Conservation (phyloP, 495 filamentous ascomycete species). For the Neurospora sp. region DNA sequence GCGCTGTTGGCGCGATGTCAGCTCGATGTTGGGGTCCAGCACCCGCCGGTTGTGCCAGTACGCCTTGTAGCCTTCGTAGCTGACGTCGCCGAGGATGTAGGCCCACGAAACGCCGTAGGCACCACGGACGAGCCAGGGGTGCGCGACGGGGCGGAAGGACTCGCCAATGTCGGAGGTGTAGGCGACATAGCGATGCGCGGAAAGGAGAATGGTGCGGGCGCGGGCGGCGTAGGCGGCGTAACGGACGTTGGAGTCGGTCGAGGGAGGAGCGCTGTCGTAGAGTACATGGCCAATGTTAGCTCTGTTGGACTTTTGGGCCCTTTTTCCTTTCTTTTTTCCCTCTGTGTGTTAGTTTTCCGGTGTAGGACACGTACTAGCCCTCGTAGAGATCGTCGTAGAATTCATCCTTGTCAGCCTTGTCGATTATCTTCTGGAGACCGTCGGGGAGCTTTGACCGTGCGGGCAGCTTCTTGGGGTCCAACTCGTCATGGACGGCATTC, state of each 20-base stretch:
- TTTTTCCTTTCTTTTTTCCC: not conserved
- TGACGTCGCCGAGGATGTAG: slow-evolving; percentile 84
- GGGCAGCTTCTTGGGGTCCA: slow-evolving; percentile 41
- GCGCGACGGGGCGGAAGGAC: slow-evolving; percentile 87
- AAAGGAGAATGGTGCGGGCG: slow-evolving; percentile 77
- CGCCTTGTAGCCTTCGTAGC: slow-evolving; percentile 90
- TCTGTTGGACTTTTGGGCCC: not conserved
- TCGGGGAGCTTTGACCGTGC: slow-evolving; percentile 54
- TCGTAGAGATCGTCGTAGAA: slow-evolving; percentile 70
- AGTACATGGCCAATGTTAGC: slow-evolving; percentile 10
- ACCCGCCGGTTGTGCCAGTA: slow-evolving; percentile 68
- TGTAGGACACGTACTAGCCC: slow-evolving; percentile 58
- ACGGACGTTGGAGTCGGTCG: slow-evolving; percentile 74
- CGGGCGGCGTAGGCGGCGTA: slow-evolving; percentile 90
- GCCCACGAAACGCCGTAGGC: slow-evolving; percentile 91
- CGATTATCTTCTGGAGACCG: slow-evolving; percentile 59
- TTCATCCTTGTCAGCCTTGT: slow-evolving; percentile 57
- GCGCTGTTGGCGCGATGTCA: slow-evolving; percentile 30
- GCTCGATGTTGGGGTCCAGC: slow-evolving; percentile 38
- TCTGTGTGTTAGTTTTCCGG: not conserved
- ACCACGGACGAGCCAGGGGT: slow-evolving; percentile 65
- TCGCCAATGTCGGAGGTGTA: slow-evolving; percentile 97
- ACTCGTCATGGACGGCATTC: slow-evolving; percentile 14
- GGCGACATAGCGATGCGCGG: slow-evolving; percentile 90
- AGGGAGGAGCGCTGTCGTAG: slow-evolving; percentile 54